Base-by-base conservation (phyloP, 495 filamentous ascomycete genomes). In the Neurospora tetraspora region DNA sequence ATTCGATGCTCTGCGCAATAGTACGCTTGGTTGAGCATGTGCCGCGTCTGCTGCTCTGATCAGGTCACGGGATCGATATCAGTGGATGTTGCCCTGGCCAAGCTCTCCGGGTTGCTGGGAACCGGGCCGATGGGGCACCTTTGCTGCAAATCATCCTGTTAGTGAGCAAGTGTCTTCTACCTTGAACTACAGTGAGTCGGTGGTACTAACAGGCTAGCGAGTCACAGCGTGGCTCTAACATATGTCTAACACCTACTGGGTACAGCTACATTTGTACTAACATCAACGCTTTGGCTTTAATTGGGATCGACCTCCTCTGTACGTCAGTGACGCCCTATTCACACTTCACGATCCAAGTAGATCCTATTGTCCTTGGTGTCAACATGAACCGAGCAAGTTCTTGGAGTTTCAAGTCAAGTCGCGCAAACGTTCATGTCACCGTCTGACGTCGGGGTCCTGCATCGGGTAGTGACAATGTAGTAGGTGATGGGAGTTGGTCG, bases 301-400 rank as follows among this genome's bases (percentile, higher is more conserved):
- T 65, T 65, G 31, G 12, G 53, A 65, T 65, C 53, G 5, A 34
- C 53, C 53, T 65, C 53, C 12, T 65, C 53, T 36, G 12, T 34
- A 65, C 53, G 53, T 65, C 53, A 65, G 53, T 34, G 53, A 34
- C 53, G 14, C 53, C 27, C 53, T 65, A 34, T 65, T 65, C 12
- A 65, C 53, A 65, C 53, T 65, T 65, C 53, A 65, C 53, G 14
- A 34, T 36, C 27, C 1, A 65, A 18, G 5, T 34, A 3, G 53
- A 27, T 27, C 47, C 20, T 61, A 14, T 9, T 31, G 5, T 27
- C 5, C 20, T 59, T 31, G 47, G 12, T 31, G 1, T 31, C 5
- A 18, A 31, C 14, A 61, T 4, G 23, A 16, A 61, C 53, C 1
- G 12, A 61, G 14, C 23, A 34, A 61, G 53, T 61, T 61, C 27